A percentile compares a stretch with the other conserved stretches of the same genome.
These are phyloP conservation scores for Didymella sp. DNA, from an alignment of 2,329 filamentous ascomycete species.

Conservation along the genomic window DNA sequence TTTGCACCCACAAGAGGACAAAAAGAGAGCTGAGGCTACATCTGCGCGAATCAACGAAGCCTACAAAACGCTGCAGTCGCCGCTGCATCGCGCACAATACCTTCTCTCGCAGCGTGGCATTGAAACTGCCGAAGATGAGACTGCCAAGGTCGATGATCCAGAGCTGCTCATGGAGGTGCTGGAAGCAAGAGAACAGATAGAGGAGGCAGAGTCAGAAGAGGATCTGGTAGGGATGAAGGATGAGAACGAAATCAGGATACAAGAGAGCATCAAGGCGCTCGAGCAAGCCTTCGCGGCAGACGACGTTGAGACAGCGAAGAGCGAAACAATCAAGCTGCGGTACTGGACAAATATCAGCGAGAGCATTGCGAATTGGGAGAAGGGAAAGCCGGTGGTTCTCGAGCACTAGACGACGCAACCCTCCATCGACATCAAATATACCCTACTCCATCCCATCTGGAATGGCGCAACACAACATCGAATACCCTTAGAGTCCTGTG, in stretches of 20 bases:
- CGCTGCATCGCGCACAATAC: constrained; percentile 87
- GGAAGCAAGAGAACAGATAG: constrained; percentile 72
- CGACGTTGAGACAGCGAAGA: constrained; percentile 70
- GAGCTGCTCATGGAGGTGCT: constrained; percentile 80
- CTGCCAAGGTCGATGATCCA: constrained; percentile 71
- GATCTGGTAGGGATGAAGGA: constrained; percentile 66
- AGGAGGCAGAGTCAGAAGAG: constrained; percentile 63
- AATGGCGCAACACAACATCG: neutral
- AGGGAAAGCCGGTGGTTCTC: constrained; percentile 68
- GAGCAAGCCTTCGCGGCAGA: constrained; percentile 70
- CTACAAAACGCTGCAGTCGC: constrained; percentile 81
- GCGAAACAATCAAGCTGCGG: constrained; percentile 76
- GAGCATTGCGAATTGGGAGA: constrained; percentile 83
- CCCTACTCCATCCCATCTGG: neutral
- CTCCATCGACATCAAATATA: neutral
- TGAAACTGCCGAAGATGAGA: constrained; percentile 81
- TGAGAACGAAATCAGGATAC: constrained; percentile 73
- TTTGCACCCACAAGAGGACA: constrained; percentile 58
- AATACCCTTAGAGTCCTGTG: neutral
- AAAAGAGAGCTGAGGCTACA: constrained; percentile 73
- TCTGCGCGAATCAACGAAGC: constrained; percentile 89
- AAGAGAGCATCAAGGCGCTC: constrained; percentile 66
- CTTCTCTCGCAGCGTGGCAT: constrained; percentile 74
- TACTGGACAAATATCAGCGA: constrained; percentile 93
- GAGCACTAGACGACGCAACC: constrained; percentile 54